A percentile compares a stretch with the other conserved stretches of the same genome.
These are phyloP conservation scores for cucumber (Cucumis sativus) DNA, from an alignment of 306 rosid species.

Conservation along the genomic window Cucumber_9930_V3 NC_026657.2:9864501-9865000, in stretches of 20 bases:
- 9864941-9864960: conserved; percentile 82
- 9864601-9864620: background rate
- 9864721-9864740: conserved; percentile 83
- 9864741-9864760: conserved; percentile 93
- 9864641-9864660: background rate
- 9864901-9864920: conserved; percentile 97
- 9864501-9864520: background rate
- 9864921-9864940: conserved; percentile 91
- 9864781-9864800: conserved; percentile 77
- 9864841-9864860: background rate
- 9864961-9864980: conserved; percentile 81
- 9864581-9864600: background rate
- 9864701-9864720: conserved; percentile 96
- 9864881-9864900: conserved; percentile 92
- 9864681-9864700: conserved; percentile 91
- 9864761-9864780: conserved; percentile 99
- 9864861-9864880: conserved; percentile 67
- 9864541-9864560: background rate
- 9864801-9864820: conserved; percentile 21
- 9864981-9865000: conserved; percentile 96
- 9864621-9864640: conserved; percentile 7
- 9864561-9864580: background rate
- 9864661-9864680: conserved; percentile 7
- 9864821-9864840: conserved; percentile 13
- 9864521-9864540: background rate